Evolutionary conservation across 1,284 basidiomycete species (phyloP).

Genomic region (Erythrobasidium hasegawianum): DNA sequence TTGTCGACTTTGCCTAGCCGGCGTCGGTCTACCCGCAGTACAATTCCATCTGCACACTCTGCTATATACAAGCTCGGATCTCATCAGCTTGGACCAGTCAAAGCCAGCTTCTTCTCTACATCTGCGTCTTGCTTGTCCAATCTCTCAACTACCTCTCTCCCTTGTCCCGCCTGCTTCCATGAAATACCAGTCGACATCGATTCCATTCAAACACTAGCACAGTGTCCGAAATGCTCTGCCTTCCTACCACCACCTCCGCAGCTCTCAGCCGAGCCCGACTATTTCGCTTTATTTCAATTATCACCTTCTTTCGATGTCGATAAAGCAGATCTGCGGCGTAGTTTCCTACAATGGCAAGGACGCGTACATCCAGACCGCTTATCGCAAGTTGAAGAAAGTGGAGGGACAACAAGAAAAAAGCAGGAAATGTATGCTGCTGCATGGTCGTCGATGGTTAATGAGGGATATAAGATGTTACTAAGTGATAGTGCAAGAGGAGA

Average conservation of each 20-base stretch:
- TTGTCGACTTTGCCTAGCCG: too few species aligned
- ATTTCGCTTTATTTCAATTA: constrained; percentile 59
- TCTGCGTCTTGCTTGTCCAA: background rate
- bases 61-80: too few species aligned
- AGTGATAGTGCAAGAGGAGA: constrained; percentile 63
- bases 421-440: constrained; percentile 61
- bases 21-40: too few species aligned
- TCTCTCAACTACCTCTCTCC: background rate
- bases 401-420: constrained; percentile 54
- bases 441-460: constrained; percentile 65
- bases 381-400: constrained; percentile 46
- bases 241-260: constrained; percentile 24
- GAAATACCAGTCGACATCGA: background rate
- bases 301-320: constrained; percentile 67
- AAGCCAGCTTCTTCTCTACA: too few species aligned
- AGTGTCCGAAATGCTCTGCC: constrained; percentile 23
- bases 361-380: constrained; percentile 67
- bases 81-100: too few species aligned
- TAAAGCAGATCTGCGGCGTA: constrained; percentile 56
- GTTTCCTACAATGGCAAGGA: constrained; percentile 66
- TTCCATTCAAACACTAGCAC: background rate
- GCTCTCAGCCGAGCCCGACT: constrained; percentile 17
- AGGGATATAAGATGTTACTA: constrained; percentile 66
- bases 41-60: too few species aligned
- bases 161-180: background rate